Evolutionary conservation across 2,329 filamentous ascomycete genomes (phyloP), one percentile per base, ranked within the genome.

Genomic region (Botrytis paeoniae): DNA sequence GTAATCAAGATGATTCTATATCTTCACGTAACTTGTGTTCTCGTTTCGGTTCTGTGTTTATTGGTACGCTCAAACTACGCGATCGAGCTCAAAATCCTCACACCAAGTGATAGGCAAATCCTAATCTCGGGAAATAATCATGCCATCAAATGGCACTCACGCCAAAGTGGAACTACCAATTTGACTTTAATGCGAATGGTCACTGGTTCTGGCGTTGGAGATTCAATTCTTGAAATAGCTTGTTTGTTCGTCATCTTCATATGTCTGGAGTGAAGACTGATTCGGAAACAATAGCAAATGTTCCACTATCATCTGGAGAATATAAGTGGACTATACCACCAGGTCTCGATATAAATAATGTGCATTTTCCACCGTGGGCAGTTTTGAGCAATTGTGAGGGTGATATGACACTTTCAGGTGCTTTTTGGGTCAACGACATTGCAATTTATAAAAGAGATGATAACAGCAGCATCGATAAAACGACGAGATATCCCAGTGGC

Each of bases 291-390:
- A 54, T 22, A 70, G 68, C 68, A 35, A 65, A 65, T 54, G 29
- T 71, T 32, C 45, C 60, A 39, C 12, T 71, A 32, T 63, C 20
- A n/a, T 43, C 69, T 12, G 59, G 43, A 43, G 39, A 41, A 57
- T 71, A 65, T 6, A 5, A 48, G n/a, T 65, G 69, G 69, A 43
- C 29, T 39, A 16, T 65, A 54, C 69, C 69, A 12, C 6, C 25
- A 25, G 69, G 69, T n/a, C 60, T 71, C n/a, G 69, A 71, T 57
- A 59, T 65, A 25, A 71, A 71, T 64, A 64, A 65, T 43, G 69
- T 59, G n/a, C 37, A 71, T 37, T 71, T 65, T 35, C 61, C 69
- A 14, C 69, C 69, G 35, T 71, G 69, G 69, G 61, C 22, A 10
- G n/a, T 71, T 64, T 43, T 71, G 45, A 25, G 43, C 29, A n/a